Percentiles rank a stretch among this genome's conserved stretches.
These are phyloP conservation scores for Diutina siamensis DNA, from an alignment of 1,139 yeast species.

Conservation along the genomic window DNA sequence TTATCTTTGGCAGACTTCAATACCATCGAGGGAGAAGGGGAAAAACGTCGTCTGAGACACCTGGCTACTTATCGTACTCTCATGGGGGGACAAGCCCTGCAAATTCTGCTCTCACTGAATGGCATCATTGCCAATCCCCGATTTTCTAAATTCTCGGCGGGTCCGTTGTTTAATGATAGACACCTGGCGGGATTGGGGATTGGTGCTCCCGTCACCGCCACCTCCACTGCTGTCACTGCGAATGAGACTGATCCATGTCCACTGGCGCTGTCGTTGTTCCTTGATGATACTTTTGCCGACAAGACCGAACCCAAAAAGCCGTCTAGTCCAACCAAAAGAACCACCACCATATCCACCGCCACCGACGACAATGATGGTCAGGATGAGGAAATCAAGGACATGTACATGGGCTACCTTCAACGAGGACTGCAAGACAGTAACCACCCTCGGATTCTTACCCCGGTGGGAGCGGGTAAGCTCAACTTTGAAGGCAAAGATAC, in stretches of 20 bases:
- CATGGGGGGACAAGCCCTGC: neutral
- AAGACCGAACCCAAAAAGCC: neutral
- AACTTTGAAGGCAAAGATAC: neutral
- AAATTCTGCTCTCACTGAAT: neutral
- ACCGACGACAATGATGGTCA: neutral
- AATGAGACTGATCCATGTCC: neutral
- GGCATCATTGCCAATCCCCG: constrained; percentile 30
- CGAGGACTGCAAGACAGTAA: neutral
- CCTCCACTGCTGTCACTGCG: neutral
- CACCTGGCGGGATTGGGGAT: neutral
- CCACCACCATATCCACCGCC: neutral
- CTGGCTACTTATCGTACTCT: neutral
- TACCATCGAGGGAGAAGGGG: neutral
- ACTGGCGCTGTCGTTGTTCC: neutral
- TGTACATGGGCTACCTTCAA: neutral
- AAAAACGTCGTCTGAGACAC: constrained; percentile 1
- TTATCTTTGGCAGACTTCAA: constrained; percentile 2
- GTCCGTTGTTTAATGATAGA: neutral
- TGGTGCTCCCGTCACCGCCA: neutral
- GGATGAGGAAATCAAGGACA: neutral
- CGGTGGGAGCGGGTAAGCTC: neutral
- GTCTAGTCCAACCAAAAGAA: neutral
- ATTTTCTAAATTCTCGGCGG: constrained; percentile 27
- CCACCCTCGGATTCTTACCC: neutral
- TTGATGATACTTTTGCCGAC: constrained; percentile 1